Evolutionary conservation across 2,329 filamentous ascomycete species (phyloP).

Genomic region (Alternaria arborescens): DNA sequence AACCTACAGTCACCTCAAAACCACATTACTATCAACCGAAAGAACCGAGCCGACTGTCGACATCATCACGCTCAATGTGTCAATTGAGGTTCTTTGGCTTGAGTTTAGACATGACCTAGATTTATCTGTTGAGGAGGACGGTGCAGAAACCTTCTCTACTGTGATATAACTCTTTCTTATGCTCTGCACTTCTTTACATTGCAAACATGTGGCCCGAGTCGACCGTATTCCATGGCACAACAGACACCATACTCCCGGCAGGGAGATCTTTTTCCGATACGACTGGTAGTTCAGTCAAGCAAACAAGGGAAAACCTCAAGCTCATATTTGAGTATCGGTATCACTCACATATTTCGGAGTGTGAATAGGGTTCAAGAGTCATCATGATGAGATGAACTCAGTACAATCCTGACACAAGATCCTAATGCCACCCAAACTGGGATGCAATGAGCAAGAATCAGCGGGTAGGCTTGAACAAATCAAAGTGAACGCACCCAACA

Average conservation of each 20-base stretch:
- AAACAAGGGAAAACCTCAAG: no score
- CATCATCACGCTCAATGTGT: not conserved
- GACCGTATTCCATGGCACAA: not conserved
- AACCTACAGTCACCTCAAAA: not conserved
- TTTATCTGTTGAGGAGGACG: not conserved
- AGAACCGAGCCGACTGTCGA: not conserved
- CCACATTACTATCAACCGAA: slow-evolving; percentile 2
- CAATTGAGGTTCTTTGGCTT: not conserved
- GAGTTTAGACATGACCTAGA: no score
- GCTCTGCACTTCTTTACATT: not conserved
- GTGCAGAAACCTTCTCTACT: not conserved
- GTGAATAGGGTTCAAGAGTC: no score
- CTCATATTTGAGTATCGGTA: no score
- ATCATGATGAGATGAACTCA: not conserved
- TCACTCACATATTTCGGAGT: no score
- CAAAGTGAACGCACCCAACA: not conserved
- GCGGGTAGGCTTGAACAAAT: not conserved
- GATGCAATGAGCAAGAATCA: not conserved
- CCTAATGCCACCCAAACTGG: not conserved
- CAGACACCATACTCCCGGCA: no score
- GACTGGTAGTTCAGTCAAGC: no score
- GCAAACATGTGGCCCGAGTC: not conserved
- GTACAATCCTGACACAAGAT: not conserved
- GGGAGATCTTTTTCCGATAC: no score
- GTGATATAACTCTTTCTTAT: not conserved